Evolutionary conservation across 2,329 filamentous ascomycete genomes (phyloP), one percentile per base, ranked within the genome.

Genomic region (Xylaria sp.): DNA sequence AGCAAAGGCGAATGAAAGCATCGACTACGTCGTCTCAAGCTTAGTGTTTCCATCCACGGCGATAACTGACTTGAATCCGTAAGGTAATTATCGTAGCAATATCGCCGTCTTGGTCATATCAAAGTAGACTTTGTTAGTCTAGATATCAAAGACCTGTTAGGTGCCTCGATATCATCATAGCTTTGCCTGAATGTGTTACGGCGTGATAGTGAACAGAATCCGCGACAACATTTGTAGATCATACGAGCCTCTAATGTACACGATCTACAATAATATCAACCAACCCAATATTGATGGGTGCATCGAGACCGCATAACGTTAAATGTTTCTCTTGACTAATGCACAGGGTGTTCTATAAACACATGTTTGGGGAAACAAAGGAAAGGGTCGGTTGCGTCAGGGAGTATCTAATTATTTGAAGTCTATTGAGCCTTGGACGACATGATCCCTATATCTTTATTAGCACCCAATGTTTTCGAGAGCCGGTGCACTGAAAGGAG

Each of bases 361-460:
- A 86, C 81, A 83, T 76, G 78, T 79, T 35, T 80, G 78, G 78
- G 74, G 73, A 73, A 77, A 86, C 84, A 87, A 86, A 87, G 81
- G 83, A 82, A 86, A 86, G 78, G 76, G 79, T 79, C 71, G 67
- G 72, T 71, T 73, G 74, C 71, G 72, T 73, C 73, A 71, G 69
- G 71, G 72, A 71, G 74, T 78, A 75, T 77, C 76, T 75, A 76
- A 74, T 72, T 75, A 69, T 71, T 58, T 32, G 21, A 72, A 77
- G 80, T 86, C 82, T 90, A 90, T 88, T 90, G 84, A 75, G 87
- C 81, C 84, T 90, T 90, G 79, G 87, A 83, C 70, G 86, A 82
- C 76, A 90, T 84, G 77, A 91, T 90, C 81, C 84, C 88, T 91
- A 79, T 23, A 63, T 29, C 18, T 2, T 18, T 8, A 77, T 84